A percentile compares a stretch with the other conserved stretches of the same genome.
Conservation (phyloP, 1,139 yeast genomes). For the Meyerozyma guilliermondii region DNA sequence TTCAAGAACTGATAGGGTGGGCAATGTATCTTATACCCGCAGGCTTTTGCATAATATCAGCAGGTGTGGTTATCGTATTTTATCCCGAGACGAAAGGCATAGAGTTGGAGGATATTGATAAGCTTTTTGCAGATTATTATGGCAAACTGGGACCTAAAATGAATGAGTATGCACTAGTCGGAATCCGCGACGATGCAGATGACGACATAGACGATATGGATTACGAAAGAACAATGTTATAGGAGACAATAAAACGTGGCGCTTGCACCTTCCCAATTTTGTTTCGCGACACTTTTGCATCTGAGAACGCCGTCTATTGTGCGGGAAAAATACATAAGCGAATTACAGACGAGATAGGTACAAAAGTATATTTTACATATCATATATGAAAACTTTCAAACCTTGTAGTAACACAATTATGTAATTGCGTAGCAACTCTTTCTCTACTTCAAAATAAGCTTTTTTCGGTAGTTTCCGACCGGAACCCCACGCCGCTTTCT, state of each 20-base stretch:
- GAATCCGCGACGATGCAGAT: slow-evolving; percentile 3
- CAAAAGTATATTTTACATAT: no score
- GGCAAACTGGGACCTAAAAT: slow-evolving; percentile 12
- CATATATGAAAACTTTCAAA: no score
- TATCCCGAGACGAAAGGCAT: slow-evolving; percentile 56
- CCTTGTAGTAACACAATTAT: no score
- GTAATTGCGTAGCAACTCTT: no score
- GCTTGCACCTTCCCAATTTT: no score
- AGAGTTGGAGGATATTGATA: slow-evolving; percentile 53
- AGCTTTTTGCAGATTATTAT: slow-evolving; percentile 58
- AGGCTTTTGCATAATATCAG: slow-evolving; percentile 38
- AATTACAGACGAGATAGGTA: no score
- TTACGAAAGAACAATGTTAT: slow-evolving; percentile 3
- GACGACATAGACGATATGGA: slow-evolving; percentile 4
- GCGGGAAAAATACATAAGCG: no score
- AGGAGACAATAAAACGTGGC: background rate
- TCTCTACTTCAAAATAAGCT: no score
- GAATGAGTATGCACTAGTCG: slow-evolving; percentile 15
- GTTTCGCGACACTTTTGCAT: no score
- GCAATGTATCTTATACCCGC: slow-evolving; percentile 48
- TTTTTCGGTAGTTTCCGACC: no score
- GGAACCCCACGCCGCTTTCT: no score
- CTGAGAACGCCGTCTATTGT: no score
- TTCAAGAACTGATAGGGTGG: slow-evolving; percentile 46
- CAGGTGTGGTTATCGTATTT: slow-evolving; percentile 37